A percentile compares a stretch with the other conserved stretches of the same genome.
Evolutionary conservation across 2,329 filamentous ascomycete species (phyloP).

Genomic region (Ascochyta clinopodiicola): DNA sequence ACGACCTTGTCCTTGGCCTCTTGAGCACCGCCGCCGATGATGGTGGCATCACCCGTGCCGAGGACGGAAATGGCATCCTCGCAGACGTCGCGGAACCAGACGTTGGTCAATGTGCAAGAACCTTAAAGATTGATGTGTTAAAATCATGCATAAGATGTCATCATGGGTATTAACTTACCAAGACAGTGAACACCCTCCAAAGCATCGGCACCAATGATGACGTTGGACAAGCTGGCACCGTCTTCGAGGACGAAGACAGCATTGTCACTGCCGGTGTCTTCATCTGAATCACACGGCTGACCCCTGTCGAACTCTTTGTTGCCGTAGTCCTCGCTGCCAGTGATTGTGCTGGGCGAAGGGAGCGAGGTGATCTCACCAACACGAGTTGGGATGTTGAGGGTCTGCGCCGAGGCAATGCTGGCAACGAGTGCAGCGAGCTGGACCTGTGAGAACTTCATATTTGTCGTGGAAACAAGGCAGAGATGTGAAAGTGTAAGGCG

Average conservation of each 20-base stretch:
- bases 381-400: slow-evolving; percentile 42
- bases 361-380: slow-evolving; percentile 37
- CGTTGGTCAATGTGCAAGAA: slow-evolving; percentile 52
- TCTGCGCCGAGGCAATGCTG: slow-evolving; percentile 37
- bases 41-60: slow-evolving; percentile 39
- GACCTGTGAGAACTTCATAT: slow-evolving; percentile 30
- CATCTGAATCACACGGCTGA: slow-evolving; percentile 28
- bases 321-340: slow-evolving; percentile 25
- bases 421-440: slow-evolving; percentile 32
- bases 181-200: slow-evolving; percentile 59
- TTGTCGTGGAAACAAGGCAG: not conserved
- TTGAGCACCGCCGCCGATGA: slow-evolving; percentile 45
- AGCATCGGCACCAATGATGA: slow-evolving; percentile 61
- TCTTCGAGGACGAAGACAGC: slow-evolving; percentile 60
- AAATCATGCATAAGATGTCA: not conserved
- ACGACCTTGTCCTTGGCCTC: slow-evolving; percentile 46
- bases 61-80: slow-evolving; percentile 42
- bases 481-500: not conserved
- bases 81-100: slow-evolving; percentile 42
- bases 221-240: slow-evolving; percentile 59
- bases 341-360: slow-evolving; percentile 32
- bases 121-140: slow-evolving; percentile 39
- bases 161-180: slow-evolving; percentile 31
- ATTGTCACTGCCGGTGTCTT: slow-evolving; percentile 36
- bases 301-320: slow-evolving; percentile 36